phyloP scores from a whole-genome alignment of 106 monocot species.

The Gastrodia elata region DNA sequence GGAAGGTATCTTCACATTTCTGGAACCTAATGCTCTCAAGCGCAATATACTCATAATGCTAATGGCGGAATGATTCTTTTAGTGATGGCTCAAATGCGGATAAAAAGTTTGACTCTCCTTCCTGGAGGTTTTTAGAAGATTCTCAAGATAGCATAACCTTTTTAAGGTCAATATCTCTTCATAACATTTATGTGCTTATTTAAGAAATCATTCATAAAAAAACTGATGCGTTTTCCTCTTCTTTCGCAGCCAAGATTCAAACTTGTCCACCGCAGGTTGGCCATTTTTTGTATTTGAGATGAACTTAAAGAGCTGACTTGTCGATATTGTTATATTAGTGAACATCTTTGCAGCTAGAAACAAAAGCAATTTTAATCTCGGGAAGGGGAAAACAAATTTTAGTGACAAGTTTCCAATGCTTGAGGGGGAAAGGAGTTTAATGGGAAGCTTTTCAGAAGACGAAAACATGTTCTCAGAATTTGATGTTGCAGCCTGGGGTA shows the following conservation, averaged over 20 bases:
- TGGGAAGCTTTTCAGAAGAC: conserved; percentile 9
- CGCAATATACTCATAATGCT: background rate
- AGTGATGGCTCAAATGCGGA: conserved; percentile 16
- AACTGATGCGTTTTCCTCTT: background rate
- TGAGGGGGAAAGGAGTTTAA: conserved; percentile 11
- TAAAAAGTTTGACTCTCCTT: conserved; percentile 19
- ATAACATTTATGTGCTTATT: background rate
- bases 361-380: conserved; percentile 11
- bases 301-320: background rate
- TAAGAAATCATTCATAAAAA: background rate
- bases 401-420: conserved; percentile 6
- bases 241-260: conserved; percentile 46
- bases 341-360: conserved; percentile 15
- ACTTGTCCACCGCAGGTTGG: conserved; percentile 45
- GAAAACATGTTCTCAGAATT: conserved; percentile 5
- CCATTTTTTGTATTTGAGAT: background rate
- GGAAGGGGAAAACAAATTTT: conserved; percentile 10
- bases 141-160: conserved; percentile 26
- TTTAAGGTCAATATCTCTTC: conserved; percentile 28
- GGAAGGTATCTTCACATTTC: conserved; percentile 25
- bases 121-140: conserved; percentile 32
- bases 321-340: background rate
- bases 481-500: conserved; percentile 4
- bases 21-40: background rate
- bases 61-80: background rate